Conservation (phyloP, 1,284 basidiomycete species). For the Heterobasidion parviporum region DNA sequence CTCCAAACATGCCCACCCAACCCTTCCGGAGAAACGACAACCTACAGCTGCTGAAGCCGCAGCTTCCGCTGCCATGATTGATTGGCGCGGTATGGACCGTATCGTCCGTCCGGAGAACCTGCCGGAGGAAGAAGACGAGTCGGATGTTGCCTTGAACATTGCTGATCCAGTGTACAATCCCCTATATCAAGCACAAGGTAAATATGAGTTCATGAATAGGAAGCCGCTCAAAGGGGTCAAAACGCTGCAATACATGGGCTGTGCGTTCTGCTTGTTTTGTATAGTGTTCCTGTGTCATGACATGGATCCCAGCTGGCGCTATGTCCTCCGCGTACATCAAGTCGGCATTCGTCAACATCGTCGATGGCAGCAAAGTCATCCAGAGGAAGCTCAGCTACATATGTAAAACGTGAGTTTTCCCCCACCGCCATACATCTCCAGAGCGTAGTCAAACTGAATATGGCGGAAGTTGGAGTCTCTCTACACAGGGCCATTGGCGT, state of each 20-base stretch:
- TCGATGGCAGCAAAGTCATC: slow-evolving; percentile 16
- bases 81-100: neutral
- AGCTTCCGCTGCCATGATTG: neutral
- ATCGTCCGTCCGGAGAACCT: neutral
- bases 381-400: slow-evolving; percentile 28
- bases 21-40: neutral
- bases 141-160: neutral
- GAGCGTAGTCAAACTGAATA: too few relatives aligned
- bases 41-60: neutral
- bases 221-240: slow-evolving; percentile 5
- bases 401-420: slow-evolving; percentile 33
- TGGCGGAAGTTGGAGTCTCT: slow-evolving; percentile 27
- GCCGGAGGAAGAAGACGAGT: neutral
- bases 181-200: slow-evolving; percentile 9
- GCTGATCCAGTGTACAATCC: neutral
- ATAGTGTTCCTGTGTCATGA: neutral
- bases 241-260: slow-evolving; percentile 4
- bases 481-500: slow-evolving; percentile 25
- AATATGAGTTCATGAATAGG: slow-evolving; percentile 8
- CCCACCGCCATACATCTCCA: neutral
- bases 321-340: slow-evolving; percentile 34
- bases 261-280: slow-evolving; percentile 1
- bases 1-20: neutral
- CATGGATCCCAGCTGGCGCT: slow-evolving; percentile 24
- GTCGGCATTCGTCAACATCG: slow-evolving; percentile 21